Evolutionary conservation across 371 early-diverging fungal species (phyloP).

Genomic region (Circinella minor): DNA sequence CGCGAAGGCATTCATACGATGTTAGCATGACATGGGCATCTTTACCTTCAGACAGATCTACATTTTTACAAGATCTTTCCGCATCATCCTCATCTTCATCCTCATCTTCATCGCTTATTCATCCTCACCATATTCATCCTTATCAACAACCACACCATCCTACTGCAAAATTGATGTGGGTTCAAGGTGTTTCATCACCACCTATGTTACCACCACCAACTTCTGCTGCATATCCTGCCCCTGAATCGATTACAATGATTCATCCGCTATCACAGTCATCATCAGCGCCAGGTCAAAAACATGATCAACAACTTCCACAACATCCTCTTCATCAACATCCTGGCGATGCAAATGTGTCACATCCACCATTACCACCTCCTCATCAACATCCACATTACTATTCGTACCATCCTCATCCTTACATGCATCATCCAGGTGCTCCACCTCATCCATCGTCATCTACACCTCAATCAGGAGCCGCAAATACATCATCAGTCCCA

Average conservation of each 20-base stretch:
- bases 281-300: neutral
- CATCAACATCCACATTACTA: slow-evolving; percentile 10
- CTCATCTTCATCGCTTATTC: neutral
- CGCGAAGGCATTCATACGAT: slow-evolving; percentile 51
- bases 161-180: neutral
- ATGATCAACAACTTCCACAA: neutral
- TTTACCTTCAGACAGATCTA: slow-evolving; percentile 41
- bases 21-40: slow-evolving; percentile 49
- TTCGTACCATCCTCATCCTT: slow-evolving; percentile 1
- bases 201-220: slow-evolving; percentile 1
- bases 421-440: slow-evolving; percentile 8
- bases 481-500: slow-evolving; percentile 9
- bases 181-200: neutral
- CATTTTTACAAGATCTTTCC: slow-evolving; percentile 23
- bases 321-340: neutral
- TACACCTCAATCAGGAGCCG: slow-evolving; percentile 5
- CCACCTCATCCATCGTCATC: slow-evolving; percentile 5
- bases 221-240: neutral
- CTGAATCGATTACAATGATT: neutral
- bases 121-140: slow-evolving; percentile 1
- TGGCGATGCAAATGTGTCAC: neutral
- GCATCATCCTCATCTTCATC: slow-evolving; percentile 15
- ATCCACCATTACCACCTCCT: neutral
- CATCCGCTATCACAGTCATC: slow-evolving; percentile 2
- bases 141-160: neutral